Base-by-base conservation (phyloP, 805 yeast species). In the Tetrapisispora pingtungensis region DNA sequence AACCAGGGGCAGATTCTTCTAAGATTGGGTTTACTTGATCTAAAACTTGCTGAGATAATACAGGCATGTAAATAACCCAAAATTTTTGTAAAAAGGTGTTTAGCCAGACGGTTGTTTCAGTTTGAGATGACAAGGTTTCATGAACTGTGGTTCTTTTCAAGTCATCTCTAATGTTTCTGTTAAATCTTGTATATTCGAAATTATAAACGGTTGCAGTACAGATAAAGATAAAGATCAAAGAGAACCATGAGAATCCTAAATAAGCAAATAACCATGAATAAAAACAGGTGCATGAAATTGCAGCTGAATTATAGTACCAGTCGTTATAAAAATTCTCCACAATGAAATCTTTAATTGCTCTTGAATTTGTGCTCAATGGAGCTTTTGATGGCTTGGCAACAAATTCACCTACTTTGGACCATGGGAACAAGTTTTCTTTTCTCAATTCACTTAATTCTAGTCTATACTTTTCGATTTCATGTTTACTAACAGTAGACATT, bases 51-150 rank as follows among this genome's bases (percentile, higher is more conserved):
- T 82, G 86, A 7, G 88, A 80, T 41, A 84, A 68, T 0, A 84
- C 87, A 28, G 93, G 90, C 95, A 84, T 84, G 56, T 84, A 84
- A 48, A 84, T 82, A 46, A 83, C 84, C 95, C 95, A 84, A 57
- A 84, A 83, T 64, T 84, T 84, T 36, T 80, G 80, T 59, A 84
- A 64, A 56, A 84, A 84, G 20, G 80, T 74, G 56, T 84, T 84
- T 55, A 84, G 61, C 95, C 95, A 84, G 47, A 80, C 77, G 77
- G 84, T 82, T 8, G 89, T 79, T 65, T 84, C 95, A 44, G 72
- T 59, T 53, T 72, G 74, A 40, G 74, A 71, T 46, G 79, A 84
- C 49, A 84, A 66, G 33, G 78, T 69, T 58, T 81, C 84, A 40
- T 71, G 67, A n/a, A 86, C 76, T 24, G 73, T 69, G 38, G 74